Percentiles rank a stretch among this genome's conserved stretches.
Evolutionary conservation across 352 stramenopile species (phyloP).

Genomic region (Globisporangium rhizosaccharum): DNA sequence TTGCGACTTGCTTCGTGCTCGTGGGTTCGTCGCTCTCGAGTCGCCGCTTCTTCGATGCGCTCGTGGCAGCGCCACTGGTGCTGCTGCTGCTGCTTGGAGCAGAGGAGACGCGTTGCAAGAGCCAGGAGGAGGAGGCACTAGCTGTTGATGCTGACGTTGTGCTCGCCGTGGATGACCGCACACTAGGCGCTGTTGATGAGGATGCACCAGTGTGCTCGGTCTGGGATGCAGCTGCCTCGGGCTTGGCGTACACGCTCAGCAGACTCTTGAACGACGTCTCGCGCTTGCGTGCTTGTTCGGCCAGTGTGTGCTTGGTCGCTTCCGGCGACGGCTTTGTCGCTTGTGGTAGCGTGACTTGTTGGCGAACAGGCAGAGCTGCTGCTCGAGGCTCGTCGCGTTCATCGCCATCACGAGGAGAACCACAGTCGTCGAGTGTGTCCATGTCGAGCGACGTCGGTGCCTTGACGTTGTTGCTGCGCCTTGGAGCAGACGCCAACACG

Average conservation of each 20-base stretch:
- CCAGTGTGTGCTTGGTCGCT: conserved; percentile 9
- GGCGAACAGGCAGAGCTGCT: not conserved
- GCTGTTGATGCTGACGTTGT: conserved; percentile 10
- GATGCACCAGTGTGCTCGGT: conserved; percentile 1
- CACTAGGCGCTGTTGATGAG: not conserved
- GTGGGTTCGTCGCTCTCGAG: not conserved
- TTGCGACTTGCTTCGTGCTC: conserved; percentile 7
- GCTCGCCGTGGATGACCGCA: too few species aligned
- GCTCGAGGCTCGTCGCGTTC: not conserved
- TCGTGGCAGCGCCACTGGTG: not conserved
- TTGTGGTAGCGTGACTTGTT: not conserved
- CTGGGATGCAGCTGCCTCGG: not conserved
- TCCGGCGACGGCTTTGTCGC: conserved; percentile 5
- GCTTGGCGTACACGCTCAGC: conserved; percentile 7
- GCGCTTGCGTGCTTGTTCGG: conserved; percentile 16
- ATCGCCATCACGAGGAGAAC: not conserved
- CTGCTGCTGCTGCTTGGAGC: conserved; percentile 1
- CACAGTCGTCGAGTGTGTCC: not conserved
- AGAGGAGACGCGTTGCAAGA: conserved; percentile 13
- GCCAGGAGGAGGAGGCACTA: conserved; percentile 9
- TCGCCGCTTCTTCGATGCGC: conserved; percentile 5
- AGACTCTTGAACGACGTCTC: conserved; percentile 16
- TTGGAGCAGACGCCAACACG: not conserved
- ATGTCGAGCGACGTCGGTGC: not conserved
- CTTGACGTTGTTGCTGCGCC: not conserved